Evolutionary conservation across 1,139 yeast species (phyloP).

Genomic region (Yamadazyma sp.): DNA sequence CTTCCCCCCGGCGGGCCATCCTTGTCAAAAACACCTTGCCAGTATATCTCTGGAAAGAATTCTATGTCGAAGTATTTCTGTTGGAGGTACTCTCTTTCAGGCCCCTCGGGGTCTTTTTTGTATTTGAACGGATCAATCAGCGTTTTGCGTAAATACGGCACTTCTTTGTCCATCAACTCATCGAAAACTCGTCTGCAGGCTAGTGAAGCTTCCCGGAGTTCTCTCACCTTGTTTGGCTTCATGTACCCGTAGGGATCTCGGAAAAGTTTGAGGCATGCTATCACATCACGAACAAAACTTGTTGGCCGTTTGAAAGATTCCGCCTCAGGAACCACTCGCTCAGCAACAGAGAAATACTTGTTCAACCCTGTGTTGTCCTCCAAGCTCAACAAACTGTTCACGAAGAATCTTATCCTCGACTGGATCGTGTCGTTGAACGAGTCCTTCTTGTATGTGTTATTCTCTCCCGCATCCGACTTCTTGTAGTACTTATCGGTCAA

Average conservation of each 20-base stretch:
- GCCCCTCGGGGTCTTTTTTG: slow-evolving; percentile 16
- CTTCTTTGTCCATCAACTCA: slow-evolving; percentile 33
- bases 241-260: slow-evolving; percentile 38
- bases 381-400: slow-evolving; percentile 33
- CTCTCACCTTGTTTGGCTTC: slow-evolving; percentile 22
- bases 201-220: slow-evolving; percentile 23
- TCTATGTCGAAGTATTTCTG: slow-evolving; percentile 22
- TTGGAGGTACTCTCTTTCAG: slow-evolving; percentile 19
- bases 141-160: slow-evolving; percentile 12
- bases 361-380: slow-evolving; percentile 51
- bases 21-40: slow-evolving; percentile 28
- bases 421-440: slow-evolving; percentile 40
- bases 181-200: slow-evolving; percentile 27
- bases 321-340: slow-evolving; percentile 26
- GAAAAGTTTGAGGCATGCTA: slow-evolving; percentile 31
- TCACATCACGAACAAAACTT: slow-evolving; percentile 32
- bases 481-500: slow-evolving; percentile 33
- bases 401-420: slow-evolving; percentile 35
- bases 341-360: slow-evolving; percentile 36
- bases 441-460: slow-evolving; percentile 36
- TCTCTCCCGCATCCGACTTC: slow-evolving; percentile 18
- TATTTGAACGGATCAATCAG: slow-evolving; percentile 8
- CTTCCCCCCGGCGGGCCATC: slow-evolving; percentile 17
- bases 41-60: slow-evolving; percentile 41
- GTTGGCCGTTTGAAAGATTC: slow-evolving; percentile 20